Base-by-base conservation (phyloP, 495 filamentous ascomycete species). In the Hypoxylon fragiforme region DNA sequence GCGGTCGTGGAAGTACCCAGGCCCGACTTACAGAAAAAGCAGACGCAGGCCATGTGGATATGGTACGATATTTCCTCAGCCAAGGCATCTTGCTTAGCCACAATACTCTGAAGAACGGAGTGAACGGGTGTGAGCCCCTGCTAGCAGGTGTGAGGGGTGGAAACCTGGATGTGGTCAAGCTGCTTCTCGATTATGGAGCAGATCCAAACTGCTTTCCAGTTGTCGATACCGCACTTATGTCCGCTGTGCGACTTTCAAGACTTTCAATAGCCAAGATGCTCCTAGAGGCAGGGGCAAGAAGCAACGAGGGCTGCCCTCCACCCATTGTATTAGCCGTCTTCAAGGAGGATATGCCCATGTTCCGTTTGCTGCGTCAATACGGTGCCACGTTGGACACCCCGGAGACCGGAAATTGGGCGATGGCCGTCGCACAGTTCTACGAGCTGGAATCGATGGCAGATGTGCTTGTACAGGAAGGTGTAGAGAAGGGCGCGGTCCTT, bases 401-500 rank as follows among this genome's bases (percentile, higher is more conserved):
- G 0, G 58, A 62, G 31, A 62, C 58, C 0, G 58, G 58, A 2
- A 37, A 16, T n/a, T 62, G 51, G 58, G 58, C 58, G 3, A 57
- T 62, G 58, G 52, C 45, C 8, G 8, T 56, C 18, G 58, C 58
- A 16, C 32, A 38, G 15, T 16, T 36, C 0, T 31, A 50, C 35
- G 46, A 37, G 19, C 36, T 44, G 11, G 45, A 57, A 14, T 62
- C 58, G n/a, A 62, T 62, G 51, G 40, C 50, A 5, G 45, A 55
- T 13, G 34, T 62, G n/a, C 19, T 62, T 5, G 45, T 52, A 13
- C 37, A 26, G 12, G 57, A 50, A 57, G 57, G 57, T 2, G 49
- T 52, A 2, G 31, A 18, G 28, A 38, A 22, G 38, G 40, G 30
- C 32, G 34, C 22, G 11, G 42, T 52, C 14, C 11, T 52, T n/a